Percentiles rank a stretch among this genome's conserved stretches.
phyloP scores from a whole-genome alignment of 2,329 filamentous ascomycete species.

The Cordyceps tenuipes region DNA sequence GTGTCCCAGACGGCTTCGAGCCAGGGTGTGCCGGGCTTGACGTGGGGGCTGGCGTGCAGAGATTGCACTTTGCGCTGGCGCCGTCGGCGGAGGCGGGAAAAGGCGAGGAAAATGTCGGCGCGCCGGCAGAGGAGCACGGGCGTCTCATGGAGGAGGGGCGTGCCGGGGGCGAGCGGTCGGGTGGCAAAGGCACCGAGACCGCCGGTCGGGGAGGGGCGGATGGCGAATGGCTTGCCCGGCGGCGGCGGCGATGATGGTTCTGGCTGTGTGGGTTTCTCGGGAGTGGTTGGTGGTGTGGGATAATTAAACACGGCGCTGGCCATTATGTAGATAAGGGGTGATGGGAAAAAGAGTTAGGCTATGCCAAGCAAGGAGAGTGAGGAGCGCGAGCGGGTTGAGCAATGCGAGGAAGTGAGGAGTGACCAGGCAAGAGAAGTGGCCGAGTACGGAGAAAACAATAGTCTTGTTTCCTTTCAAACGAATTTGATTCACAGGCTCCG shows the following conservation, averaged over 20 bases:
- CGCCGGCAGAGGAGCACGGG: constrained; percentile 25
- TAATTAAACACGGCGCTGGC: too few relatives aligned
- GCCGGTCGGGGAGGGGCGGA: constrained; percentile 32
- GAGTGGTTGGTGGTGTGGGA: not conserved
- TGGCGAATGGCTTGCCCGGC: constrained; percentile 23
- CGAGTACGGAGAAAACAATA: too few relatives aligned
- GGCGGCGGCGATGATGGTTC: not conserved
- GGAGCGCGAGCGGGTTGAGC: too few relatives aligned
- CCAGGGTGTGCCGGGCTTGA: constrained; percentile 20
- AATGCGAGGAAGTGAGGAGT: too few relatives aligned
- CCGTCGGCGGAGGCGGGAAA: constrained; percentile 25
- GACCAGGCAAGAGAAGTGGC: too few relatives aligned
- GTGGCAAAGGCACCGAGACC: constrained; percentile 41
- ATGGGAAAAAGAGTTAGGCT: too few relatives aligned
- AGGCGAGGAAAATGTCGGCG: constrained; percentile 21
- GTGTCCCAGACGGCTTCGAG: constrained; percentile 34
- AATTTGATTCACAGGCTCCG: too few relatives aligned
- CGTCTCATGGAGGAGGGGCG: constrained; percentile 36
- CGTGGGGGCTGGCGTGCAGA: constrained; percentile 28
- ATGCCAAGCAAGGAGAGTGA: too few relatives aligned
- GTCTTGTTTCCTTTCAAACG: too few relatives aligned
- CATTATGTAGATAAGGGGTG: too few relatives aligned
- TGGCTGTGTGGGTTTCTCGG: not conserved
- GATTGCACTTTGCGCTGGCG: constrained; percentile 26
- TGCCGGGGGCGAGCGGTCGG: constrained; percentile 27